Evolutionary conservation across 495 filamentous ascomycete species (phyloP), one percentile per base, ranked within the genome.

Genomic region (Talaromyces adpressus): DNA sequence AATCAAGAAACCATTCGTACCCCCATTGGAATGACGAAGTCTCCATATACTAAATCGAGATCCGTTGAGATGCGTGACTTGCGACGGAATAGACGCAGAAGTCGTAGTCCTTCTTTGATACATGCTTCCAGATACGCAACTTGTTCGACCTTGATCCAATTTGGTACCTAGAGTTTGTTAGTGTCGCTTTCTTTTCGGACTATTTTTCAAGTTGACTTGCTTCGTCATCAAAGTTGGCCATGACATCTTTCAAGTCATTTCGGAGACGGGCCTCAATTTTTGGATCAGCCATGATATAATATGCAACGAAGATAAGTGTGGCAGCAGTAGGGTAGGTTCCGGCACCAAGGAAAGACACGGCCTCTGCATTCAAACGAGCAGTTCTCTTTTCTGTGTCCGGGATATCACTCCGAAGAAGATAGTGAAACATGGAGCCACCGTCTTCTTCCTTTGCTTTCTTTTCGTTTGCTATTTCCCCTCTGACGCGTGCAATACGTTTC

Each of bases 281-380:
- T 5, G 56, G 56, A 1, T 58, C 7, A 29, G 56, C 27, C 2
- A 32, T 6, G 2, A 58, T 58, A 16, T 52, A 52, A 23, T 52
- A 52, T 4, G 47, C 47, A 2, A 58, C 27, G 30, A 32, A 18
- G 14, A 60, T 64, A 4, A 79, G 66, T 4, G 71, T 65, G 14
- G 66, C 54, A 1, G 71, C 69, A 0, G 75, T 77, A 1, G 73
- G 77, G 25, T 72, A 71, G 0, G 71, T 75, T 6, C 77, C 75
- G 5, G 71, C 77, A 29, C 65, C 67, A 12, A 77, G 27, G 14
- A 78, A 30, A 25, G 67, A 51, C 8, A 65, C 32, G 0, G 71
- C 70, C 65, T 79, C 77, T 47, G 73, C 71, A 4, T 34, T 61
- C 11, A 79, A 49, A 0, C 75, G 66, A 2, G 62, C 63, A 0